Conservation (phyloP, 768 basidiomycete species). For the Mycena galopus region DNA sequence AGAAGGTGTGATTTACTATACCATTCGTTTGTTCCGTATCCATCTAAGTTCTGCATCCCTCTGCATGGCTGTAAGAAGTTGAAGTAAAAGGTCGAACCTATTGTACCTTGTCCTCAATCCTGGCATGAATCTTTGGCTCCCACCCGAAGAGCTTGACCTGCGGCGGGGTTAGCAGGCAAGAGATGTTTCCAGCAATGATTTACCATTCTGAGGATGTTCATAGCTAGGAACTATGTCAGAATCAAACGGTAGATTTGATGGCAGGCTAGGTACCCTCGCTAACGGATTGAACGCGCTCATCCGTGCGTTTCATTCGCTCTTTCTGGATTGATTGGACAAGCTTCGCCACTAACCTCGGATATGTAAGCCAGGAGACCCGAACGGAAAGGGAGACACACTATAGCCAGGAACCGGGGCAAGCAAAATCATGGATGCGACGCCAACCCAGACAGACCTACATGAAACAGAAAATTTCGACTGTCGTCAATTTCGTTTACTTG, state of each 20-base stretch:
- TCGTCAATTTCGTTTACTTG: too few species aligned
- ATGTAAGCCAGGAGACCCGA: not conserved
- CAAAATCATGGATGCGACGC: slow-evolving; percentile 28
- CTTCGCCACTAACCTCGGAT: slow-evolving; percentile 27
- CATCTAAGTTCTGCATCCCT: slow-evolving; percentile 60
- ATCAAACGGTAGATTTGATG: slow-evolving; percentile 20
- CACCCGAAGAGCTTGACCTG: slow-evolving; percentile 66
- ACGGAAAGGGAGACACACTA: slow-evolving; percentile 40
- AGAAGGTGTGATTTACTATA: slow-evolving; percentile 37
- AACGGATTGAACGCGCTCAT: slow-evolving; percentile 71
- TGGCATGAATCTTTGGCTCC: slow-evolving; percentile 67
- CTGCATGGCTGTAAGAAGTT: not conserved
- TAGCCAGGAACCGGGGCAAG: slow-evolving; percentile 71
- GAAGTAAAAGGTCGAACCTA: slow-evolving; percentile 39
- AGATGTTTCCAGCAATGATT: slow-evolving; percentile 57
- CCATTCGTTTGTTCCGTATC: slow-evolving; percentile 55
- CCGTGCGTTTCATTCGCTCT: slow-evolving; percentile 67
- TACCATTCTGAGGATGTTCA: slow-evolving; percentile 74
- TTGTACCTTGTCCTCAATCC: slow-evolving; percentile 59
- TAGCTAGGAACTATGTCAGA: slow-evolving; percentile 47
- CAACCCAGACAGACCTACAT: slow-evolving; percentile 31
- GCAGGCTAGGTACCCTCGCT: slow-evolving; percentile 63
- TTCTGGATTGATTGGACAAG: slow-evolving; percentile 52
- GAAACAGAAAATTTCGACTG: too few species aligned
- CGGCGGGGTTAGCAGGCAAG: slow-evolving; percentile 29